A percentile compares a stretch with the other conserved stretches of the same genome.
phyloP scores from a whole-genome alignment of 2,329 filamentous ascomycete genomes.

The Acephala macrosclerotiorum region DNA sequence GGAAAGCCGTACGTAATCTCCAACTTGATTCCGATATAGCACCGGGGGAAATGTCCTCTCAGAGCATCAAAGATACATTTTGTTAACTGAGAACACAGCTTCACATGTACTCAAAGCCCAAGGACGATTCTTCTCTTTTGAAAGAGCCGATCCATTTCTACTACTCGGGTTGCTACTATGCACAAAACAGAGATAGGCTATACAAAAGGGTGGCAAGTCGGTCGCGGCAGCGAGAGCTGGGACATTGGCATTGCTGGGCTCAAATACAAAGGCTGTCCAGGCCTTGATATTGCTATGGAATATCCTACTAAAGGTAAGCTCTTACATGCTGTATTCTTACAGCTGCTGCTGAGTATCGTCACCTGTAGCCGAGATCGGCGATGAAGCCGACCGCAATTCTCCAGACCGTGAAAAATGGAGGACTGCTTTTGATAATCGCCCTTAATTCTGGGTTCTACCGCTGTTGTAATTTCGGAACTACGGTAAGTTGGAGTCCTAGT shows the following conservation, averaged over 20 bases:
- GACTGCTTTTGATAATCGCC: background rate
- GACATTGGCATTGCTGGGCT: conserved; percentile 31
- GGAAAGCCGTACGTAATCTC: conserved; percentile 27
- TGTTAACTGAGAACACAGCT: conserved; percentile 22
- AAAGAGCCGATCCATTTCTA: conserved; percentile 32
- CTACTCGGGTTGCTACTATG: conserved; percentile 34
- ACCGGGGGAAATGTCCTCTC: too few relatives aligned
- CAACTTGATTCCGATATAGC: too few relatives aligned
- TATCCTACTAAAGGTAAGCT: background rate
- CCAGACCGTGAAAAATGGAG: background rate
- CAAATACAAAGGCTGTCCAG: conserved; percentile 26
- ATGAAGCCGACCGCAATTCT: background rate
- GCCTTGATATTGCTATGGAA: conserved; percentile 27
- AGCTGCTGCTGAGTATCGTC: background rate
- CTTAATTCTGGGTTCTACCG: conserved; percentile 12
- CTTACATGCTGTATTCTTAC: too few relatives aligned
- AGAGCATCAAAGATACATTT: too few relatives aligned
- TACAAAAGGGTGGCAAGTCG: conserved; percentile 32
- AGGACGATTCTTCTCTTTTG: background rate
- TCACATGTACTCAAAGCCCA: conserved; percentile 18
- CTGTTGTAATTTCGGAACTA: conserved; percentile 28
- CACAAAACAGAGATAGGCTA: conserved; percentile 25
- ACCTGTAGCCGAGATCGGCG: background rate
- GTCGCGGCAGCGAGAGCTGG: conserved; percentile 30
- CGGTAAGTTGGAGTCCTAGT: conserved; percentile 18